Evolutionary conservation across 2,329 filamentous ascomycete genomes (phyloP), one percentile per base, ranked within the genome.

Genomic region (Arthrobotrys conoides): DNA sequence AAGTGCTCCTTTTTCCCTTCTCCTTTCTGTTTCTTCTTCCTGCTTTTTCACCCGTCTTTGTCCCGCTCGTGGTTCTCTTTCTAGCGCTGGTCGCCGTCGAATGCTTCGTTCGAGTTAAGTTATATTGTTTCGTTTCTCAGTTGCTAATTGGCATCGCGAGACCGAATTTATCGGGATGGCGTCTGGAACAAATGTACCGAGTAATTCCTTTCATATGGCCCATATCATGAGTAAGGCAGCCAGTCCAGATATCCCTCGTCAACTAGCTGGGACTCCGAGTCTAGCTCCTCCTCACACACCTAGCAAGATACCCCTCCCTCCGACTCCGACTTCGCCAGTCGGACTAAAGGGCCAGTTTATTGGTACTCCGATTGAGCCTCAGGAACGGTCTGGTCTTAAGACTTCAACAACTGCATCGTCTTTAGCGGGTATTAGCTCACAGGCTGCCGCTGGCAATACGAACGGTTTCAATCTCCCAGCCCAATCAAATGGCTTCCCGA

Each of bases 231-330:
- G 63, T 64, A 77, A 71, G 20, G 8, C 66, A 16, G 22, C 30
- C 14, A 24, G 16, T 27, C 59, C 51, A 44, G 67, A 70, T 16
- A 53, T 48, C 10, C 27, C 51, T 36, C 66, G 65, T 48, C 33
- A 55, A 27, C 44, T 38, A 22, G 36, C 41, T 44, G 46, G 36
- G 30, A 18, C 41, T 33, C 41, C 67, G 10, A 41, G 51, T 18
- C 36, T 44, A 16, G 68, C 14, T 22, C 75, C 75, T 71, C 73
- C 67, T 12, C 51, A 59, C 27, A 78, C 68, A 5, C 75, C 75
- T 5, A 78, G 75, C 63, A 78, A 72, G 30, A 69, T 72, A 57
- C 75, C 75, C n/a, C 36, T 78, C 6, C 75, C 68, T 18, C 53
- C 68, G 20, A 71, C 73, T 8, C 73, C 73, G 30, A 61, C 27